Conservation (phyloP, 305 asterid species). For the Rubia balearica region DNA sequence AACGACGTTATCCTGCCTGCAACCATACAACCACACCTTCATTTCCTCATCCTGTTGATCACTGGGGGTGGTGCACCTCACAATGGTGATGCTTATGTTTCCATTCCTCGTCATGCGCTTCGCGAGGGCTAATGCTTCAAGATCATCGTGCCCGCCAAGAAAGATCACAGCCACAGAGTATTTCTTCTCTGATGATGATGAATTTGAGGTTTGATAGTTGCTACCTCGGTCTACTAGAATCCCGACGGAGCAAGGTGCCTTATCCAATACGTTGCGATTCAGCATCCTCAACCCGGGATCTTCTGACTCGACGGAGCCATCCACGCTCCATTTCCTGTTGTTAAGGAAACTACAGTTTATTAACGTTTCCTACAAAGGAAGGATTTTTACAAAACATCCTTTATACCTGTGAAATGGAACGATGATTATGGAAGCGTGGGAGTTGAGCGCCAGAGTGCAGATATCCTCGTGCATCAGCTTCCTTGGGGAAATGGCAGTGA, state of each 20-base stretch:
- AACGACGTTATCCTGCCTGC: constrained; percentile 14
- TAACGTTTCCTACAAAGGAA: no score
- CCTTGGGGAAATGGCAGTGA: constrained; percentile 26
- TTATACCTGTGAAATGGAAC: constrained; percentile 21
- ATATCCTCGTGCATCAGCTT: constrained; percentile 32
- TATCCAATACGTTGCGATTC: constrained; percentile 21
- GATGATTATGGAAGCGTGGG: constrained; percentile 22
- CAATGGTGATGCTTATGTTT: constrained; percentile 12
- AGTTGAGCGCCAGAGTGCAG: constrained; percentile 23
- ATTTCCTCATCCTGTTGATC: constrained; percentile 12
- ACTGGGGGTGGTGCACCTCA: neutral
- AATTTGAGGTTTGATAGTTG: neutral
- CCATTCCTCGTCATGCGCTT: constrained; percentile 20
- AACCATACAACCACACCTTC: constrained; percentile 9
- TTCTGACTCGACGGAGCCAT: constrained; percentile 23
- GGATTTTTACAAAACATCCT: no score
- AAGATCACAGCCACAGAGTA: constrained; percentile 16
- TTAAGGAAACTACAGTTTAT: no score
- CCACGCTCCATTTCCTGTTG: constrained; percentile 19
- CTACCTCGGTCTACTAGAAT: constrained; percentile 23
- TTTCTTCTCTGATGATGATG: neutral
- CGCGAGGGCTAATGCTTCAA: constrained; percentile 21
- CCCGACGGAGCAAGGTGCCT: constrained; percentile 30
- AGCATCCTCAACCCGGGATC: constrained; percentile 20
- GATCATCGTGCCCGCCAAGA: constrained; percentile 27